Evolutionary conservation across 768 basidiomycete genomes (phyloP).

Genomic region (Scleroderma bovista): DNA sequence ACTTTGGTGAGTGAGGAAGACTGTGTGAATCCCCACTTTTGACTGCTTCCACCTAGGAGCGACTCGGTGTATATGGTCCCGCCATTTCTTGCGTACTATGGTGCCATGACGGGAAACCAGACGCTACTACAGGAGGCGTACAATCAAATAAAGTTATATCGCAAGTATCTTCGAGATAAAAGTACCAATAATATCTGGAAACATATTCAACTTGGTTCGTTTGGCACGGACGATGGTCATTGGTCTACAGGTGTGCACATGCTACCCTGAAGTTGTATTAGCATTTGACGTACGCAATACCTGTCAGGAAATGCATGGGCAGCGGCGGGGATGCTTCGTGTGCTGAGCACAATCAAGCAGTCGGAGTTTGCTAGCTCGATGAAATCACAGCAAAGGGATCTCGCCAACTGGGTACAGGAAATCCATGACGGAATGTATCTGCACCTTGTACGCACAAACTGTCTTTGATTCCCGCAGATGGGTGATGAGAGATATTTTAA

Average conservation of each 20-base stretch:
- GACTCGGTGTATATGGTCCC: conserved; percentile 86
- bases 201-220: conserved; percentile 60
- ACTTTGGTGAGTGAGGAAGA: conserved; percentile 46
- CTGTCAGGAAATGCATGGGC: conserved; percentile 81
- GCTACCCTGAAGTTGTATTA: background rate
- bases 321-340: conserved; percentile 81
- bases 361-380: conserved; percentile 50
- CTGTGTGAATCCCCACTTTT: background rate
- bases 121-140: conserved; percentile 60
- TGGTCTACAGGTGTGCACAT: conserved; percentile 67
- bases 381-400: conserved; percentile 47
- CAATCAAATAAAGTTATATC: conserved; percentile 68
- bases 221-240: conserved; percentile 55
- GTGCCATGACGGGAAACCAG: conserved; percentile 50
- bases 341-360: conserved; percentile 65
- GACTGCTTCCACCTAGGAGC: conserved; percentile 40
- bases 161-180: conserved; percentile 53
- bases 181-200: conserved; percentile 58
- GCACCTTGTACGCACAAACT: conserved; percentile 42
- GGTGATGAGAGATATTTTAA: background rate
- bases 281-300: background rate
- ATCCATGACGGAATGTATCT: conserved; percentile 70
- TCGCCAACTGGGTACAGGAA: conserved; percentile 62
- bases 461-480: background rate
- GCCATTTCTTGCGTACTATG: conserved; percentile 84